A percentile compares a stretch with the other conserved stretches of the same genome.
Evolutionary conservation across 2,329 filamentous ascomycete genomes (phyloP).

Genomic region (Alternaria arborescens): DNA sequence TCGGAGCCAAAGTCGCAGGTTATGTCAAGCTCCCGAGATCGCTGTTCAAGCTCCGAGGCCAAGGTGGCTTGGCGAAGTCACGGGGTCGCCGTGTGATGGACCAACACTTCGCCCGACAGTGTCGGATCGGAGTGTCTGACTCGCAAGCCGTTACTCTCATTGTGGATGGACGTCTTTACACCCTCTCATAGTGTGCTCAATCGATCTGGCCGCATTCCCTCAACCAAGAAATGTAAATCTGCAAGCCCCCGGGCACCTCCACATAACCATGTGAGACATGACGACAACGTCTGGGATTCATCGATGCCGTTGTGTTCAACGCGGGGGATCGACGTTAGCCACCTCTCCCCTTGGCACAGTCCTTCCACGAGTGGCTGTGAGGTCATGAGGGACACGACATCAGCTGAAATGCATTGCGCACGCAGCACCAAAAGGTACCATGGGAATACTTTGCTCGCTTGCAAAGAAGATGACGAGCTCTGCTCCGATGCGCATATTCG

Average conservation of each 20-base stretch:
- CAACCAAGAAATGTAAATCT: background rate
- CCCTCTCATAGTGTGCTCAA: background rate
- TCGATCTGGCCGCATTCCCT: background rate
- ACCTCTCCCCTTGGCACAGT: background rate
- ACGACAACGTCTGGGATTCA: slow-evolving; percentile 1
- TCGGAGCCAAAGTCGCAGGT: background rate
- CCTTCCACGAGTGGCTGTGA: background rate
- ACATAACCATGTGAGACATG: background rate
- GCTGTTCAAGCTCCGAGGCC: slow-evolving; percentile 6
- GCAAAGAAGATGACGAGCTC: background rate
- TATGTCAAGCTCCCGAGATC: slow-evolving; percentile 1
- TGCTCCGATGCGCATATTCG: background rate
- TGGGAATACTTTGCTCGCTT: background rate
- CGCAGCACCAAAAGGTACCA: background rate
- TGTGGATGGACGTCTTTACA: background rate
- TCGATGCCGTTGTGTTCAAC: background rate
- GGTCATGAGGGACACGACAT: slow-evolving; percentile 1
- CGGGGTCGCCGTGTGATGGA: background rate
- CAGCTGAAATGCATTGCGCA: background rate
- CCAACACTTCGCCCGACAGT: background rate
- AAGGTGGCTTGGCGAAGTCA: slow-evolving; percentile 14
- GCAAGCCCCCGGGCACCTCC: background rate
- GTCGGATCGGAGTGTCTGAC: slow-evolving; percentile 10
- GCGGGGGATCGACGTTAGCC: slow-evolving; percentile 15
- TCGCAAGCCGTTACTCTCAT: background rate